A percentile compares a stretch with the other conserved stretches of the same genome.
Conservation (phyloP, 2,329 filamentous ascomycete species). For the Dichotomopilus funicola region DNA sequence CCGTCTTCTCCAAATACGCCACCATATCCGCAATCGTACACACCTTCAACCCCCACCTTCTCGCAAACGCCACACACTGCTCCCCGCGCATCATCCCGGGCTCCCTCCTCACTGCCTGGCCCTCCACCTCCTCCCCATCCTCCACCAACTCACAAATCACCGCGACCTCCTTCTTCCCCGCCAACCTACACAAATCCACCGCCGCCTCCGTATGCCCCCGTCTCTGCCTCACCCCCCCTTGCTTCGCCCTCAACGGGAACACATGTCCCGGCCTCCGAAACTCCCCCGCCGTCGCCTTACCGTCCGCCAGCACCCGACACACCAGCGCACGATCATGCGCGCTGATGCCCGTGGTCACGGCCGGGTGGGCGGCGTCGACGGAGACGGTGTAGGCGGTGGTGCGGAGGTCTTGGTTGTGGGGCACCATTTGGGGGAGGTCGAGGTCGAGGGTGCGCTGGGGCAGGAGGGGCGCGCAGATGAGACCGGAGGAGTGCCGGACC, state of each 20-base stretch:
- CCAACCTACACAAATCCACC: constrained; percentile 79
- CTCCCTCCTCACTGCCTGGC: constrained; percentile 56
- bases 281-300: constrained; percentile 45
- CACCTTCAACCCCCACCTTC: constrained; percentile 81
- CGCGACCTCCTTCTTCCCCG: constrained; percentile 68
- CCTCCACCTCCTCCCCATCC: constrained; percentile 67
- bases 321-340: constrained; percentile 81
- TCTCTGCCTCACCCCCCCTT: constrained; percentile 74
- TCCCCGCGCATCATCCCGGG: constrained; percentile 91
- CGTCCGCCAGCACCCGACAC: constrained; percentile 69
- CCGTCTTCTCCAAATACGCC: constrained; percentile 67
- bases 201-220: constrained; percentile 90
- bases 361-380: constrained; percentile 68
- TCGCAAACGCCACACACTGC: constrained; percentile 80
- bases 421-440: constrained; percentile 84
- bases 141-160: constrained; percentile 91
- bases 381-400: constrained; percentile 90
- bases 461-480: constrained; percentile 82
- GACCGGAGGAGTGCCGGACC: constrained; percentile 82
- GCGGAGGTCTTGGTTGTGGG: constrained; percentile 67
- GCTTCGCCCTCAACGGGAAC: constrained; percentile 71
- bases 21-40: constrained; percentile 94
- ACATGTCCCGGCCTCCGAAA: constrained; percentile 87
- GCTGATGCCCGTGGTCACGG: constrained; percentile 81
- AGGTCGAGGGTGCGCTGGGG: constrained; percentile 62